Percentiles rank a stretch among this genome's conserved stretches.
phyloP scores from a whole-genome alignment of 305 asterid genomes.

The Coffea humblotiana region DNA sequence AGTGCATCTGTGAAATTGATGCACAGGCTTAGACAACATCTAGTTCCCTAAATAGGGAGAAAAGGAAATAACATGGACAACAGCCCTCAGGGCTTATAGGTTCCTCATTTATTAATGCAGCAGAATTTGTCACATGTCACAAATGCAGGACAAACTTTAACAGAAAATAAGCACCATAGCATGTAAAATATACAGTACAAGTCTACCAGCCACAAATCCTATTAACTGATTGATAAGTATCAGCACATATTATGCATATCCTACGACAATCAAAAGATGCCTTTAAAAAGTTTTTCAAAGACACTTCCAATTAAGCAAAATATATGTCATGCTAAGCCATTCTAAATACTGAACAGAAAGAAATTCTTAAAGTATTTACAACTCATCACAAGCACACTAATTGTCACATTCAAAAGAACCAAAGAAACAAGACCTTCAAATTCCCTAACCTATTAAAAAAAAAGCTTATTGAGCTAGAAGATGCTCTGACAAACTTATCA shows the following conservation, averaged over 20 bases:
- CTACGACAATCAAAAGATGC: background rate
- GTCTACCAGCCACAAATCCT: background rate
- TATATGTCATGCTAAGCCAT: background rate
- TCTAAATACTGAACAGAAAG: background rate
- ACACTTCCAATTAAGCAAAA: background rate
- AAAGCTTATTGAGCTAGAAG: background rate
- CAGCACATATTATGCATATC: background rate
- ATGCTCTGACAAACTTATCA: background rate
- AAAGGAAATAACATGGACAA: background rate
- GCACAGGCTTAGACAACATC: background rate
- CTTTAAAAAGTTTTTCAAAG: background rate
- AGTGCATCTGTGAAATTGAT: background rate
- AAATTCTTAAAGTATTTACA: background rate
- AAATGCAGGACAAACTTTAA: background rate
- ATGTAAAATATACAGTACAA: background rate
- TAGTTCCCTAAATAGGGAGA: background rate
- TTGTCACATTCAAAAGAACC: background rate
- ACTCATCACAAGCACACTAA: background rate
- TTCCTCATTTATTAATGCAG: background rate
- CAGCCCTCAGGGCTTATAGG: background rate
- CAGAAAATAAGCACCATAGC: background rate
- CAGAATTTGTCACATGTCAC: background rate
- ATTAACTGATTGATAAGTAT: background rate
- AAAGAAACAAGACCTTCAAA: background rate
- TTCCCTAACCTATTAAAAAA: background rate